Evolutionary conservation across 768 basidiomycete species (phyloP), one percentile per base, ranked within the genome.

Genomic region (Mycena rosella): DNA sequence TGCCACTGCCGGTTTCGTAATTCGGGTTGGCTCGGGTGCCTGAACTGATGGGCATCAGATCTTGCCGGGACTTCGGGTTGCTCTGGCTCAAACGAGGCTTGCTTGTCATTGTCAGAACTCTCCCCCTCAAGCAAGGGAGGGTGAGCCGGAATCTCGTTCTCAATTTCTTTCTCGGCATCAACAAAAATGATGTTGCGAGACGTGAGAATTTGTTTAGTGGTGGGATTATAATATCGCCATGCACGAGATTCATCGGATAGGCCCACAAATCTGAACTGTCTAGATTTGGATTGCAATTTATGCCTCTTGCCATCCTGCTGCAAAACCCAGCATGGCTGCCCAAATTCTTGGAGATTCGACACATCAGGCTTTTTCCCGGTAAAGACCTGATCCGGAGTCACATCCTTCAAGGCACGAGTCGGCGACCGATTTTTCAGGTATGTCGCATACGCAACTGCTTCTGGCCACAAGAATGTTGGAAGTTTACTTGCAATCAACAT

Each of bases 311-410:
- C 36, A 42, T 64, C 54, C 55, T 64, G 55, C 18, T 64, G 45
- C 27, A 60, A 38, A 1, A 58, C 64, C 40, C 49, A 44, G 8
- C 15, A n/a, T n/a, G 22, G 32, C n/a, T 2, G 22, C 1, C 64
- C 64, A 26, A 29, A 79, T 71, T 30, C 83, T 80, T n/a, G 74
- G 78, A 52, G 72, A 71, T 65, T 86, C 83, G 2, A 78, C 72
- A 71, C 78, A 85, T 38, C 77, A 2, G 64, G 64, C 17, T 65
- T 65, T 76, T 74, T 6, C 73, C 77, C 0, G 79, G 76, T 0
- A 80, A 72, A 18, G 71, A 67, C 14, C 76, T 79, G 66, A 82
- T 84, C 72, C 78, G 75, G 59, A 18, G n/a, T 70, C 54, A 30
- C 60, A n/a, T 30, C 20, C 1, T 26, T 9, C 27, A 65, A 22